These are phyloP conservation scores for Ascodesmis nigricans DNA, from an alignment of 495 filamentous ascomycete species.

Conservation along the genomic window DNA sequence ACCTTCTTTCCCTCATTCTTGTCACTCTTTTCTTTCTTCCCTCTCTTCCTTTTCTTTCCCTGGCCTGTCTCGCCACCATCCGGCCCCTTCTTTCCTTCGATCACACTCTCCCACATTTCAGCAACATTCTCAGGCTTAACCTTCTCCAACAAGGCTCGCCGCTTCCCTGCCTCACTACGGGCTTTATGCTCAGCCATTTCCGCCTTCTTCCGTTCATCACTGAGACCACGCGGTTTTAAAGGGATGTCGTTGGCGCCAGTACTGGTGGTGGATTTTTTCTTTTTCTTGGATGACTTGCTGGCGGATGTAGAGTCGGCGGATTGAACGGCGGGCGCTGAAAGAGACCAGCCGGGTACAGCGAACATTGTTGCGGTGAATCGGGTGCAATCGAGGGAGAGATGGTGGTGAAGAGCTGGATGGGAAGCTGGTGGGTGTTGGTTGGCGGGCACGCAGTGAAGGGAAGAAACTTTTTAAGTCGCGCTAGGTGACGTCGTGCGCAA, in stretches of 20 bases:
- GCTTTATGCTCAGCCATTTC: constrained; percentile 4
- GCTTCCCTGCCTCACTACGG: constrained; percentile 24
- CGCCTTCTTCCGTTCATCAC: constrained; percentile 16
- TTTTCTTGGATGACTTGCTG: constrained; percentile 24
- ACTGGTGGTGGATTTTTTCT: constrained; percentile 29
- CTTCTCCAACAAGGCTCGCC: no score
- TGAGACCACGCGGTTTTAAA: constrained; percentile 29
- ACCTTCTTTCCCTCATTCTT: constrained; percentile 20
- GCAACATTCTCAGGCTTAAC: constrained; percentile 52
- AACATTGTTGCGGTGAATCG: constrained; percentile 49
- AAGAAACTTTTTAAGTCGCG: no score
- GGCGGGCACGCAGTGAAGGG: no score
- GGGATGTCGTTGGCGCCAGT: constrained; percentile 17
- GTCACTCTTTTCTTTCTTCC: constrained; percentile 11
- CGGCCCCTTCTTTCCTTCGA: constrained; percentile 29
- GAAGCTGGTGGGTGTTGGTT: no score
- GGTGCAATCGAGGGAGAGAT: no score
- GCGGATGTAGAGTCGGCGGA: no score
- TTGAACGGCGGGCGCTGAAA: no score
- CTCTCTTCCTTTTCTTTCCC: constrained; percentile 10
- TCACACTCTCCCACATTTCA: constrained; percentile 53
- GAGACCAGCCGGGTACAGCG: constrained; percentile 72
- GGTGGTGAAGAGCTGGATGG: no score
- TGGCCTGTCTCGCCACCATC: constrained; percentile 11
- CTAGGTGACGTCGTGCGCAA: no score